Evolutionary conservation across 2,329 filamentous ascomycete genomes (phyloP), one percentile per base, ranked within the genome.

Genomic region (Colletotrichum sp.): DNA sequence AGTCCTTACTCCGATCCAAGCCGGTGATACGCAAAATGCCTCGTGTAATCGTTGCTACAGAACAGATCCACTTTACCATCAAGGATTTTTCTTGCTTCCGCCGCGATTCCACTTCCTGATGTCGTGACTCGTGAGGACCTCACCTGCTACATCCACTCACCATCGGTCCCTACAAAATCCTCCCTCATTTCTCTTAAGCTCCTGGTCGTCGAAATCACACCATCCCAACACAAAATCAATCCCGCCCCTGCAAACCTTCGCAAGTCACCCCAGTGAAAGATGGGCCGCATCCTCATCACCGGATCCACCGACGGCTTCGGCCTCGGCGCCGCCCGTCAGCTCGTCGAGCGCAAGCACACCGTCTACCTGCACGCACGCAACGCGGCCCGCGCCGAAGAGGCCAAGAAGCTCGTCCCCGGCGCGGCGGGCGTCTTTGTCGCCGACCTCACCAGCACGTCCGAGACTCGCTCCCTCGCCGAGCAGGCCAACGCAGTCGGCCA

Each of bases 301-400:
- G 79, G 79, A 7, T 80, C 79, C 30, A 77, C 78, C 28, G 79
- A 80, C n/a, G 79, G 79, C 55, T 78, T 80, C 39, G 79, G 79
- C 68, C 72, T 79, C 26, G 78, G 78, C 52, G 66, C 79, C 44
- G 79, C 79, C 39, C 78, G 78, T 26, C 79, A 79, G 36, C 79
- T 80, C 6, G 66, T 79, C 18, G 71, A 80, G 26, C 78, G 77
- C 24, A 78, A 77, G 24, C 77, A 80, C 62, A 71, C 73, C 15
- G 79, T 80, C 64, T 79, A 78, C 60, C 79, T 80, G 28, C 79
- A 80, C 39, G 79, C 78, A 1, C 78, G 79, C 12, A 80, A 69
- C 21, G 72, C 78, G 34, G 55, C 77, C 13, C 79, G 79, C 16
- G 79, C 79, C 24, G 77, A 75, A 5, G 69, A 79, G 16, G 77